Evolutionary conservation across 2,329 filamentous ascomycete genomes (phyloP), one percentile per base, ranked within the genome.

Genomic region (Cladobotryum mycophilum): DNA sequence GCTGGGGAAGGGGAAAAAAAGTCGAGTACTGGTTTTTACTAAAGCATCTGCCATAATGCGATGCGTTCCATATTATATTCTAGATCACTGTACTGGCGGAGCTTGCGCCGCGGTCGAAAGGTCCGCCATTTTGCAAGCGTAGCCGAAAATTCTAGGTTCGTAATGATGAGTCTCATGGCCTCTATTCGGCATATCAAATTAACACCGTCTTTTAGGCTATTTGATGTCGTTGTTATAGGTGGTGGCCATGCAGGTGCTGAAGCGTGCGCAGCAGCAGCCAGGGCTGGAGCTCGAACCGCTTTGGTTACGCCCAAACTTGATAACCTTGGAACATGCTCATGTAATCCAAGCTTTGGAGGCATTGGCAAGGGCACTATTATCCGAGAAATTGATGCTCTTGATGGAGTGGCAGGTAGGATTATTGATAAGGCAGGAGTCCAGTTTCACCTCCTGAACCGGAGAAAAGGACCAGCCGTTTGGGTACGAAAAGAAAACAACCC

Each of bases 301-400:
- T 80, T 99, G 58, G 78, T 99, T 45, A 99, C 93, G 1, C 93
- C 92, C 2, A 89, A 87, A 53, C 69, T 89, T 52, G 85, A 91
- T 53, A 96, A 96, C 60, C 83, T 97, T 17, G 92, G 92, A 49
- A 89, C 93, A 30, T 97, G 92, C 72, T 96, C 91, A 35, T 97
- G 92, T 72, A 97, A 97, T 66, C 92, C 92, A 2, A 95, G 89
- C 56, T 95, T 99, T 64, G 93, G 93, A 37, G 93, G 93, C n/a
- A 97, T 99, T 60, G 93, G 93, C 41, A 99, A 99, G 67, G 93
- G 93, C 14, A 97, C 89, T 9, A 96, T 99, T 75, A 75, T 99
- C 46, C 85, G 92, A 40, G 93, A 99, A 69, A 85, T 99, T 33
- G 93, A 99, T 72, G 93, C 93, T 0, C 76, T 99, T 53, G 93